Base-by-base conservation (phyloP, 1,139 yeast species). In the Scheffersomyces quercinus region DNA sequence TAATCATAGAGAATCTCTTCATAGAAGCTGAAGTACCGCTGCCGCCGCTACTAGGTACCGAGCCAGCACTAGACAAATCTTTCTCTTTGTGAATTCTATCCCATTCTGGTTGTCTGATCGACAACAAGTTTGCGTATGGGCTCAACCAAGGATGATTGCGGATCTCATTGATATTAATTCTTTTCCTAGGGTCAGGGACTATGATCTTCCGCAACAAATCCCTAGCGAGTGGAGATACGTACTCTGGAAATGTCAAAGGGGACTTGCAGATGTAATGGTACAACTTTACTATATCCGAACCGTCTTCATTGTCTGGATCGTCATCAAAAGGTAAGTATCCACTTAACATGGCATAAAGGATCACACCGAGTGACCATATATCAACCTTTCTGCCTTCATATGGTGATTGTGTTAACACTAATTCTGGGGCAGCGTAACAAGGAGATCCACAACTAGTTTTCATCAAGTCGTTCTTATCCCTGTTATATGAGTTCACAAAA, bases 251-350 rank as follows among this genome's bases (percentile, higher is more conserved):
- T 3, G 97, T 93, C 57, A 93, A 73, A 4, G 97, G 90, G 1
- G 97, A 89, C 42, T 83, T 77, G 38, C 97, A 89, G 52, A 93
- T 95, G 67, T 93, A 93, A 60, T 86, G 90, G 68, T 93, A 95
- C 47, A 93, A 74, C 62, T 86, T 84, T 28, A 93, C 89, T 58
- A 93, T 93, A 66, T 93, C 96, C 45, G 91, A 87, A 43, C 98
- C 97, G 60, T 93, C 97, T 35, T 97, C 98, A 62, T 95, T 93
- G 43, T 86, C 85, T 28, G 97, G 95, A 63, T 93, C 99, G 65
- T 93, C 99, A 62, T 93, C 99, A 73, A 90, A 93, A 2, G 99
- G 99, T 50, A 93, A 75, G 62, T 93, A 95, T 1, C 99, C 99
- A 0, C 99, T 90, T 40, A 95, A 75, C 97, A 95, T 93, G 11